These are phyloP conservation scores for Rhizophora mangle DNA, from an alignment of 345 rosid genomes.

Conservation along the genomic window DNA sequence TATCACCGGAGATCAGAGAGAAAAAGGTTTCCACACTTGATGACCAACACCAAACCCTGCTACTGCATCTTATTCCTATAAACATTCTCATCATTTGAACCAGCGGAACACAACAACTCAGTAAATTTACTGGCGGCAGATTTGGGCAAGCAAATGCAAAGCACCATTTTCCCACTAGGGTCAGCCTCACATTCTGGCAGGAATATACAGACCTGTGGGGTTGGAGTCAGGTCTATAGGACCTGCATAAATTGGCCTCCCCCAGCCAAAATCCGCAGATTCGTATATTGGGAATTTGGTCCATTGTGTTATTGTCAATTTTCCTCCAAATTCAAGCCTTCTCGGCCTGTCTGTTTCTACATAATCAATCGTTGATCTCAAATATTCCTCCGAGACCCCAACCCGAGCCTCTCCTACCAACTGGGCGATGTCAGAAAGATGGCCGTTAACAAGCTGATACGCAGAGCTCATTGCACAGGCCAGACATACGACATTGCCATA, in stretches of 20 bases:
- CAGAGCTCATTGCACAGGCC: conserved; percentile 71
- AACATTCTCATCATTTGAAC: conserved; percentile 10
- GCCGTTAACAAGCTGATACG: conserved; percentile 47
- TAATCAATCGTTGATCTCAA: conserved; percentile 65
- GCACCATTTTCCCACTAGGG: conserved; percentile 53
- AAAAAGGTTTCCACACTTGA: background rate
- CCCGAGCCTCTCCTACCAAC: conserved; percentile 62
- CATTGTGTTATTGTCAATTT: conserved; percentile 87
- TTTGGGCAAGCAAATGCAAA: conserved; percentile 86
- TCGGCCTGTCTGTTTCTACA: conserved; percentile 64
- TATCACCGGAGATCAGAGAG: background rate
- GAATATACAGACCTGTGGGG: conserved; percentile 85
- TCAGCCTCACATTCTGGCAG: conserved; percentile 64
- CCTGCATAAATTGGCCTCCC: conserved; percentile 83
- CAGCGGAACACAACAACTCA: conserved; percentile 38
- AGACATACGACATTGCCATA: conserved; percentile 81
- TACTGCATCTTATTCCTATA: background rate
- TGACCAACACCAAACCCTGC: background rate
- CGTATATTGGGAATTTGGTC: conserved; percentile 80
- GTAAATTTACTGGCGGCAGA: conserved; percentile 46
- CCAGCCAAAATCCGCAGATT: conserved; percentile 88
- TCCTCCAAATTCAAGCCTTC: conserved; percentile 80
- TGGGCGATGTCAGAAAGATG: conserved; percentile 44
- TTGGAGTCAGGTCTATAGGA: conserved; percentile 81
- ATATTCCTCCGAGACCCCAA: conserved; percentile 66